These are phyloP conservation scores for Citrus reticulata DNA, from an alignment of 345 rosid genomes.

Conservation along the genomic window DNA sequence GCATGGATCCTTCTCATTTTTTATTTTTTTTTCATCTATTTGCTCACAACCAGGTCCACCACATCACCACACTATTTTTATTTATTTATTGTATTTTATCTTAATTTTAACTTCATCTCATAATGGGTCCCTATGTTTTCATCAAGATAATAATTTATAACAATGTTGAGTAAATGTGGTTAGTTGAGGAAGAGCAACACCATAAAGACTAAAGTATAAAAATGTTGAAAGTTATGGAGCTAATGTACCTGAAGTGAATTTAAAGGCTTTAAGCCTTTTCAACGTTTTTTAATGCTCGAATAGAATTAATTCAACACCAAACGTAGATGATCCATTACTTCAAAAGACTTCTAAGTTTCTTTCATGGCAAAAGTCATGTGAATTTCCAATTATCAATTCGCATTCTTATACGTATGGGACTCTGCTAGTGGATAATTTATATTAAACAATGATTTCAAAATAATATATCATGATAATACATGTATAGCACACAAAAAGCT, in stretches of 20 bases:
- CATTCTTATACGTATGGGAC: background rate
- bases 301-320: background rate
- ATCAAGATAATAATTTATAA: too few species aligned
- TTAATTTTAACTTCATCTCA: background rate
- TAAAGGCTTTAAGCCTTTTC: too few species aligned
- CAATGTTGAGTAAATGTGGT: background rate
- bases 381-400: background rate
- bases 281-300: too few species aligned
- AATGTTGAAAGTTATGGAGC: too few species aligned
- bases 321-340: background rate
- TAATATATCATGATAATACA: too few species aligned
- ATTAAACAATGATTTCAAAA: too few species aligned
- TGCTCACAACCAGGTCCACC: too few species aligned
- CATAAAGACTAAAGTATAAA: too few species aligned
- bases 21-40: too few species aligned
- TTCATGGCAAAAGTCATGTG: background rate
- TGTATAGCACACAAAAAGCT: too few species aligned
- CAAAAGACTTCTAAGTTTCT: background rate
- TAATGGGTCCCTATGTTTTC: background rate
- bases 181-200: background rate
- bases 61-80: background rate
- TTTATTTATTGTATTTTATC: background rate
- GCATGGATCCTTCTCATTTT: background rate
- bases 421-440: background rate
- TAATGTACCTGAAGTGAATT: too few species aligned